Base-by-base conservation (phyloP, 2,329 filamentous ascomycete genomes). In the Chaetomium sp. region DNA sequence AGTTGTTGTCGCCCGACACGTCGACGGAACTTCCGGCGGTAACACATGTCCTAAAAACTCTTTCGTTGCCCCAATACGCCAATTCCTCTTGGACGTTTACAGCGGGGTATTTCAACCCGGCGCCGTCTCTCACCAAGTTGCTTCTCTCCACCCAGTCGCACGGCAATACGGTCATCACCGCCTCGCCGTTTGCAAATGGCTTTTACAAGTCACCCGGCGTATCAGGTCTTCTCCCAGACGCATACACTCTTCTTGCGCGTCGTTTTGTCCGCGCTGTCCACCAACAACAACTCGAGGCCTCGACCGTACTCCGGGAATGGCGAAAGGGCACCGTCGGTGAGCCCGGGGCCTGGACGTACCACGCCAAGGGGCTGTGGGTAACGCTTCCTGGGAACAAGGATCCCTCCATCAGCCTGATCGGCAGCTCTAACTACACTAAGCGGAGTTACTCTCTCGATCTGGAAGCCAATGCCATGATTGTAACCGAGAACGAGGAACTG, bases 101-200 rank as follows among this genome's bases (percentile, higher is more conserved):
- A 0, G 95, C 95, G 0, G 95, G 95, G 60, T 99, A 99, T 79
- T 99, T 99, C 81, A 99, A 99, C 79, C 96, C 96, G 63, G 93
- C 93, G 7, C 90, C 93, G 0, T 87, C 89, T 4, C 85, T 98
- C 23, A 93, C 91, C 2, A 85, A 88, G 47, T 85, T 97, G 0
- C 82, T 99, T 0, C 87, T 99, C 35, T 82, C 84, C 7, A 93
- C 92, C 0, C 85, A 87, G 1, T 90, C 89, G 0, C 77, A 79
- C 1, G 83, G 82, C 50, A 95, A 92, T 66, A 93, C 90, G 0
- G 91, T 99, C 25, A 89, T 99, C 62, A 97, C 95, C 0, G 95
- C 95, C 1, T 93, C 92, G 0, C 95, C 94, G 0, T 89, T 92
- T 77, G 95, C 95, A 0, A 99, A 99, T 76, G 95, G 95, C 7